phyloP scores from a whole-genome alignment of 2,329 filamentous ascomycete genomes.

The Colletotrichum plurivorum region DNA sequence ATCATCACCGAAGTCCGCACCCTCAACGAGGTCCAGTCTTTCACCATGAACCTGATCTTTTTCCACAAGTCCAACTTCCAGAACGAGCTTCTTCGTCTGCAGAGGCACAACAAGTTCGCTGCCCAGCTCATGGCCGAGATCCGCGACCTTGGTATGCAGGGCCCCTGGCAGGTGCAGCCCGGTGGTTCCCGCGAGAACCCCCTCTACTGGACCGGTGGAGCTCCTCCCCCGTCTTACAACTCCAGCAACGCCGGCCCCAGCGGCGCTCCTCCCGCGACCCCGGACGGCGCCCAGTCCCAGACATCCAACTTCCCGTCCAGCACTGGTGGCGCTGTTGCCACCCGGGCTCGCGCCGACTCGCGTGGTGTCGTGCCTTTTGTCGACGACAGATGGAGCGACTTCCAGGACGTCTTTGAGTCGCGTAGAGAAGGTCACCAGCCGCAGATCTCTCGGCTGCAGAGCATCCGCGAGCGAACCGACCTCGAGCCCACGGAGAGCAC shows the following conservation, averaged over 20 bases:
- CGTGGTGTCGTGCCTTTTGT: constrained; percentile 43
- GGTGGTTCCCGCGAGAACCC: constrained; percentile 79
- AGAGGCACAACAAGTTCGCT: constrained; percentile 94
- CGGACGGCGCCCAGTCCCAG: constrained; percentile 38
- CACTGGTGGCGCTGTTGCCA: constrained; percentile 46
- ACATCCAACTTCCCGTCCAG: constrained; percentile 44
- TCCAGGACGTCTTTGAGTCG: constrained; percentile 62
- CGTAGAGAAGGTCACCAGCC: constrained; percentile 54
- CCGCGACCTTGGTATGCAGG: constrained; percentile 87
- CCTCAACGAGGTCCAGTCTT: constrained; percentile 85
- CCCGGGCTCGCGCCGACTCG: constrained; percentile 38
- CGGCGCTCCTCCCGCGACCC: constrained; percentile 38
- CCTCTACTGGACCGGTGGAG: constrained; percentile 64
- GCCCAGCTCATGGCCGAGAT: constrained; percentile 91
- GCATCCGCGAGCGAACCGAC: constrained; percentile 37
- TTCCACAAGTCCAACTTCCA: constrained; percentile 99
- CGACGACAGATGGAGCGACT: constrained; percentile 54
- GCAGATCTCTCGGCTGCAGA: constrained; percentile 42
- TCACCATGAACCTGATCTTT: constrained; percentile 93
- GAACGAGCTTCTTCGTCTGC: constrained; percentile 91
- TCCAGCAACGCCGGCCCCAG: constrained; percentile 44
- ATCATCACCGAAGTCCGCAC: constrained; percentile 88
- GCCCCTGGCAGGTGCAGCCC: constrained; percentile 73
- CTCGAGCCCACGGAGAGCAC: constrained; percentile 24
- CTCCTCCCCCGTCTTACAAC: constrained; percentile 53